Percentiles rank a stretch among this genome's conserved stretches.
phyloP scores from a whole-genome alignment of 1,284 basidiomycete genomes.

The Heliocybe sulcata region DNA sequence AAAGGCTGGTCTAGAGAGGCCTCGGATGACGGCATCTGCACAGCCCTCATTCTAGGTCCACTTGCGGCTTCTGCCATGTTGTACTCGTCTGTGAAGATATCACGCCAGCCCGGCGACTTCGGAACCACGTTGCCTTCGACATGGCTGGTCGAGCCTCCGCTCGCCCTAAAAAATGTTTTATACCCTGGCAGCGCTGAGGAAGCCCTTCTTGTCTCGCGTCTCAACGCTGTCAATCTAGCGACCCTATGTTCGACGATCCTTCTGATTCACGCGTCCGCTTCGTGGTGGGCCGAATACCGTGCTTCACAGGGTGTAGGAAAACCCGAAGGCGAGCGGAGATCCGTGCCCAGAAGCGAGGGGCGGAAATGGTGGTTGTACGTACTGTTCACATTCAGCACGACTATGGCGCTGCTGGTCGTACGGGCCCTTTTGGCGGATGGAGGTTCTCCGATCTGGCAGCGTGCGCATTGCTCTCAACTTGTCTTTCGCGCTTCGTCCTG shows the following conservation, averaged over 20 bases:
- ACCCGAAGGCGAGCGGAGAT: conserved; percentile 56
- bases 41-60: conserved; percentile 73
- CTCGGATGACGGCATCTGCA: conserved; percentile 78
- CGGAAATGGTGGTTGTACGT: conserved; percentile 55
- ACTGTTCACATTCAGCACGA: conserved; percentile 49
- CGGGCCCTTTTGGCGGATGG: conserved; percentile 36
- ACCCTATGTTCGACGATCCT: conserved; percentile 77
- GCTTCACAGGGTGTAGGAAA: conserved; percentile 13
- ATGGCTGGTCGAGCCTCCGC: conserved; percentile 77
- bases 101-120: conserved; percentile 13
- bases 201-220: conserved; percentile 65
- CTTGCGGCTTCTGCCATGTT: conserved; percentile 66
- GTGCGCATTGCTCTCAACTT: conserved; percentile 27
- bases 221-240: conserved; percentile 70
- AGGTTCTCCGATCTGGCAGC: conserved; percentile 57
- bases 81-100: conserved; percentile 33
- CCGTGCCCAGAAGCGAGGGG: conserved; percentile 69
- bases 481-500: conserved; percentile 7
- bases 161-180: conserved; percentile 34
- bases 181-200: conserved; percentile 39
- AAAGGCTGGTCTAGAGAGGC: conserved; percentile 46
- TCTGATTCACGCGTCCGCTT: conserved; percentile 69
- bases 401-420: conserved; percentile 36
- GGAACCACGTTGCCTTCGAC: conserved; percentile 35
- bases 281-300: conserved; percentile 63